Evolutionary conservation across 129 eudicot genomes (phyloP), one percentile per base, ranked within the genome.

Genomic region (Flaveria brownii): DNA sequence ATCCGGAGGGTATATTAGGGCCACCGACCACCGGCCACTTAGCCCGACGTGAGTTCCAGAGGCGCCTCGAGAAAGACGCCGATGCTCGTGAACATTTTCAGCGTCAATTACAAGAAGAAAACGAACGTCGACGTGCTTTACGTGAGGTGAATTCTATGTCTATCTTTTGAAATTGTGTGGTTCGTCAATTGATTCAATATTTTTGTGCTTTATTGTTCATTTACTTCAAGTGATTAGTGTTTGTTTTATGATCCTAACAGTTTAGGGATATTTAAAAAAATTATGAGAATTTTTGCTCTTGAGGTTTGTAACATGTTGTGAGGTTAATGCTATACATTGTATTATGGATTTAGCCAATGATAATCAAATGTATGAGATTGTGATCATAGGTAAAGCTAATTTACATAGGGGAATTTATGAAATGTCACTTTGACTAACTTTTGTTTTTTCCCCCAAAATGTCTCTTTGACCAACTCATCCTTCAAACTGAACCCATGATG

Each of bases 1-100:
- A 95, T 76, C 99, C 97, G 9, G 97, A 95, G 70, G 97, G 99
- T 17, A 47, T 95, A 62, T 71, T 95, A 33, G 90, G 92, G 3
- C 88, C 97, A 22, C 91, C 97, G 39, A 55, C 79, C 49, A 66
- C 88, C 16, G 99, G 99, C 3, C 99, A 91, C 84, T 65, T 95
- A 28, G 92, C 92, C 11, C 80, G 88, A 71, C 84, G 86, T 4
- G 96, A 95, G 82, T 87, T 95, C 82, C 82, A 86, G 80, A 83
- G 76, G 33, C 87, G 90, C 9, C 87, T 95, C 13, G 95, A 95
- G 79, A 86, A 36, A 49, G 99, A 95, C 51, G 82, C 96, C 42
- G 88, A 79, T 2, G 94, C 96, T 17, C 85, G 91, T 49, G 97
- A 89, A 75, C 96, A 82, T 0, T 95, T 84, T 54, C 89, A 91